phyloP scores from a whole-genome alignment of 768 basidiomycete species.

The Erythrobasidium yunnanense region DNA sequence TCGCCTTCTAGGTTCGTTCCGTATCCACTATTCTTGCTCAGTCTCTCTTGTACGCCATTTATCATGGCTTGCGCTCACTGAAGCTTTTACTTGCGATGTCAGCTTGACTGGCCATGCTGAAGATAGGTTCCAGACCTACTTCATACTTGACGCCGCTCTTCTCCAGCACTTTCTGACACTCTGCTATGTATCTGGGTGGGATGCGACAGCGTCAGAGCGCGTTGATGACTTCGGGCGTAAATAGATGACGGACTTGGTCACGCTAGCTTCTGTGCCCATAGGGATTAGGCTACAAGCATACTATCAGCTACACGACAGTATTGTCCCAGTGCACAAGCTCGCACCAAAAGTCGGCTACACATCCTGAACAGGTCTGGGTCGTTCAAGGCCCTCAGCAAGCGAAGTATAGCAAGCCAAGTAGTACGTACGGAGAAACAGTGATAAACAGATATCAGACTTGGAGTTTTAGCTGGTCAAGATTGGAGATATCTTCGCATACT shows the following conservation, averaged over 20 bases:
- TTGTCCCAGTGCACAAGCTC: neutral
- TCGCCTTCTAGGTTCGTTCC: slow-evolving; percentile 26
- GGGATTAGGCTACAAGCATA: slow-evolving; percentile 13
- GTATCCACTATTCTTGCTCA: slow-evolving; percentile 3
- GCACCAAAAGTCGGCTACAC: slow-evolving; percentile 24
- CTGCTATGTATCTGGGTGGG: slow-evolving; percentile 18
- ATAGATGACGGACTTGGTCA: slow-evolving; percentile 11
- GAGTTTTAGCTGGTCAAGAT: no score
- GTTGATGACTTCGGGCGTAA: neutral
- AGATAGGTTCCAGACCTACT: neutral
- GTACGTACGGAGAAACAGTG: no score
- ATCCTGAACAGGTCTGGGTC: neutral
- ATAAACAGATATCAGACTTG: no score
- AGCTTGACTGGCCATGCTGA: neutral
- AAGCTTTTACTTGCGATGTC: neutral
- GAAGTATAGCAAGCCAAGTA: neutral
- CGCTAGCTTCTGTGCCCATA: slow-evolving; percentile 24
- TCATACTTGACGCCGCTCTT: slow-evolving; percentile 28
- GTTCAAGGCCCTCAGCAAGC: slow-evolving; percentile 2
- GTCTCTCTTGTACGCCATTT: neutral
- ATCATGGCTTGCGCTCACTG: neutral
- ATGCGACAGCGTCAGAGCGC: neutral
- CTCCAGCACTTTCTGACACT: slow-evolving; percentile 22
- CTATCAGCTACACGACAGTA: no score
- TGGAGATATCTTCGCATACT: no score